Evolutionary conservation across 164 flowering plant species (phyloP), one percentile per base, ranked within the genome.

Genomic region (Magnolia changhungtana): DNA sequence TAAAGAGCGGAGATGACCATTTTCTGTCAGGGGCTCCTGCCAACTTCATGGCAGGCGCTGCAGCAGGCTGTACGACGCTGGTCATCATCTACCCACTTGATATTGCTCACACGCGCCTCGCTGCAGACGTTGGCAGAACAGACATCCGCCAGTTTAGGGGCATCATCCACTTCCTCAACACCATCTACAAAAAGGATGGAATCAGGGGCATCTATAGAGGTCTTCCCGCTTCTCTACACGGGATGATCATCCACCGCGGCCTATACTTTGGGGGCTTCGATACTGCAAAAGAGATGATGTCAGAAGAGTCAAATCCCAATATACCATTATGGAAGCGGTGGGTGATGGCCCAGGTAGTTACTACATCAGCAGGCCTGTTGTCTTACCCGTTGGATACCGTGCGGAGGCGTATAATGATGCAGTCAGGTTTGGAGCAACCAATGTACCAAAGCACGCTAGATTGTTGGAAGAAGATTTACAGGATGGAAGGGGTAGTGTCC

Each of bases 251-350:
- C 69, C 98, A 96, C 76, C 89, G 98, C 0, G 92, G 98, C 73
- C 85, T 96, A n/a, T 96, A 96, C 75, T 96, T 96, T 83, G 99
- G 99, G 3, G 99, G 98, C 19, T 96, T 96, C 77, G 99, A 96
- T 75, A 94, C 99, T 1, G 80, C 90, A 61, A 96, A 96, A 76
- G 99, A 94, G 79, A 83, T 80, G 37, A 78, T 94, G 82, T 75
- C 92, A 2, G 81, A 84, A 76, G 82, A 89, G 24, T 81, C 90
- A 2, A 75, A 84, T 67, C 74, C 81, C 0, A 91, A 91, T 69
- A 64, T 87, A 76, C 83, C 92, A 7, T 69, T 96, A 75, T 92
- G 95, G 99, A 90, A 92, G 76, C 90, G 97, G 4, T 96, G 98
- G 98, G 59, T 84, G 55, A 91, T 86, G 73, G 99, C 97, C 19